Evolutionary conservation across 106 monocot species (phyloP).

Genomic region (Acorus gramineus): DNA sequence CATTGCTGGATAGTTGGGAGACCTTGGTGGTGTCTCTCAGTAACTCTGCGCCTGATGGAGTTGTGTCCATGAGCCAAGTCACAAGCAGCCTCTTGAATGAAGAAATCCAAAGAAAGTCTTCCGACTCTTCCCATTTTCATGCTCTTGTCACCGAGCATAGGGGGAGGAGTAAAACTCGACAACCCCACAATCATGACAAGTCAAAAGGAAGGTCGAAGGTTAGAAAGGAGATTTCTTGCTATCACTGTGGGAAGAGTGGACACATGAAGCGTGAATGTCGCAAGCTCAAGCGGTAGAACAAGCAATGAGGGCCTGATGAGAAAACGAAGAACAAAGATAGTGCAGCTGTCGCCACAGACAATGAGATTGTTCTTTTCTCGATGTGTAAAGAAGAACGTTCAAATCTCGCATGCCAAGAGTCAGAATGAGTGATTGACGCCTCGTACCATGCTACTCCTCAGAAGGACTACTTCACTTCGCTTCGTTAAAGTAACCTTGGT

Average conservation of each 20-base stretch:
- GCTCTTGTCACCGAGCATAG: neutral
- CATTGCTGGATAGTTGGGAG: no score
- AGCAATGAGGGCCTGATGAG: neutral
- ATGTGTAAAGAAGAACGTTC: neutral
- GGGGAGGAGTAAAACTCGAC: neutral
- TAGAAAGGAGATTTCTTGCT: neutral
- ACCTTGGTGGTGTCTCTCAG: neutral
- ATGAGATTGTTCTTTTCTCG: neutral
- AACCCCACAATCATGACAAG: neutral
- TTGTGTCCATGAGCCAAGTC: neutral
- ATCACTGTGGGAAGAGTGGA: neutral
- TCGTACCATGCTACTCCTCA: neutral
- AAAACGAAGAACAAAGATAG: neutral
- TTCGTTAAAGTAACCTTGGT: neutral
- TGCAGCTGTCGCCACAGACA: neutral
- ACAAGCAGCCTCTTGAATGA: neutral
- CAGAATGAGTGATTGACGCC: neutral
- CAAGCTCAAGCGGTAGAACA: neutral
- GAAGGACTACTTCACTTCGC: neutral
- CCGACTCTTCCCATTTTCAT: neutral
- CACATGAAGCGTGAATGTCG: neutral
- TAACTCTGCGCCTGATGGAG: neutral
- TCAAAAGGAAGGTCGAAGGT: neutral
- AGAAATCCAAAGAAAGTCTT: neutral
- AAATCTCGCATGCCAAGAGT: neutral